These are phyloP conservation scores for Candida koratica DNA, from an alignment of 805 yeast species.

Conservation along the genomic window DNA sequence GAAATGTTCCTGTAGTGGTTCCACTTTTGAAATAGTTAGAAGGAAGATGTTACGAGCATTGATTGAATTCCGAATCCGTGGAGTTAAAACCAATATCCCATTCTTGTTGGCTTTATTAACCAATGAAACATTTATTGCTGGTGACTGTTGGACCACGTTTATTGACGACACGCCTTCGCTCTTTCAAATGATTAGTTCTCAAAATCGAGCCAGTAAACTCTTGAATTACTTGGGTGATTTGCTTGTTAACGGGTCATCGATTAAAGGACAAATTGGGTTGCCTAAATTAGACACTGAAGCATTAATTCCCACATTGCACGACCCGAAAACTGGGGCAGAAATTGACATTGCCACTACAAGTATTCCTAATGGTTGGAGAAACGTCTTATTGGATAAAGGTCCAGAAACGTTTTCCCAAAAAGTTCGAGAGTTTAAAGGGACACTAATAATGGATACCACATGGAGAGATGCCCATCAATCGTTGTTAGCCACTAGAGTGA, in stretches of 20 bases:
- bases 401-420: slow-evolving; percentile 87
- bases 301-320: slow-evolving; percentile 66
- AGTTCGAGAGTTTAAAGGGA: slow-evolving; percentile 80
- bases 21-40: slow-evolving; percentile 93
- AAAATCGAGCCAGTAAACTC: slow-evolving; percentile 94
- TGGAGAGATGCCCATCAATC: slow-evolving; percentile 99
- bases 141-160: slow-evolving; percentile 96
- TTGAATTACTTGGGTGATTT: slow-evolving; percentile 88
- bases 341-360: slow-evolving; percentile 54
- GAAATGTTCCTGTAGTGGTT: slow-evolving; percentile 95
- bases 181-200: slow-evolving; percentile 91
- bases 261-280: slow-evolving; percentile 90
- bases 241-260: slow-evolving; percentile 93
- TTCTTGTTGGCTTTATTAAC: slow-evolving; percentile 89
- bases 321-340: slow-evolving; percentile 52
- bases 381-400: slow-evolving; percentile 76
- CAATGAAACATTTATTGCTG: slow-evolving; percentile 78
- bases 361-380: slow-evolving; percentile 82
- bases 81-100: slow-evolving; percentile 98
- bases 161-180: slow-evolving; percentile 96
- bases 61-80: slow-evolving; percentile 97
- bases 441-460: slow-evolving; percentile 94
- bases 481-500: slow-evolving; percentile 90
- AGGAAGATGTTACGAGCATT: slow-evolving; percentile 96
- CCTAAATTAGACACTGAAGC: slow-evolving; percentile 82